Evolutionary conservation across 176 grass and related monocot species (phyloP).

Genomic region (Triticum aestivum): DNA sequence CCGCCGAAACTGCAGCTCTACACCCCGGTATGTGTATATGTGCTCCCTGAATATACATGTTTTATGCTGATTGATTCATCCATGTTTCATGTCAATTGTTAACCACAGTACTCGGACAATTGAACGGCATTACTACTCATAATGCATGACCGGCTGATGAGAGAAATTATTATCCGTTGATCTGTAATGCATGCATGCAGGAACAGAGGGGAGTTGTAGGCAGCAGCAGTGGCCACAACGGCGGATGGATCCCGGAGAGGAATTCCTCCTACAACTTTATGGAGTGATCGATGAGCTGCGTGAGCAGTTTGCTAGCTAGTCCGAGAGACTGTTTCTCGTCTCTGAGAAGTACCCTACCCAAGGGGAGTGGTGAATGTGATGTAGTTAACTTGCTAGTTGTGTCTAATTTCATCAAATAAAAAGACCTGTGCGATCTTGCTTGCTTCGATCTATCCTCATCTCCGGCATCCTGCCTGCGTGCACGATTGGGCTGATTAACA

Average conservation of each 20-base stretch:
- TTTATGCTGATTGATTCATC: too few relatives aligned
- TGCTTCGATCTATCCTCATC: neutral
- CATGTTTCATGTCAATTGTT: too few relatives aligned
- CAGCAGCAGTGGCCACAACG: conserved; percentile 28
- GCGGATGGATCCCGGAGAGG: conserved; percentile 40
- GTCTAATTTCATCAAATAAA: conserved; percentile 36
- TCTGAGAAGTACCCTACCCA: neutral
- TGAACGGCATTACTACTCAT: neutral
- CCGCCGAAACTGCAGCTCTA: conserved; percentile 48
- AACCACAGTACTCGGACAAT: neutral
- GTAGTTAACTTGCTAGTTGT: conserved; percentile 29
- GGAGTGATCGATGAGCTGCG: conserved; percentile 34
- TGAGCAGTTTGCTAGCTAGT: neutral
- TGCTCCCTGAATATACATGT: neutral
- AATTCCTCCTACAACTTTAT: conserved; percentile 50
- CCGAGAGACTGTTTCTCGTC: conserved; percentile 1
- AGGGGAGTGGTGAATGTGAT: conserved; percentile 1
- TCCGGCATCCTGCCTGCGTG: neutral
- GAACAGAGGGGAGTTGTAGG: conserved; percentile 48
- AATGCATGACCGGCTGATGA: neutral
- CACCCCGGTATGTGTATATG: conserved; percentile 16
- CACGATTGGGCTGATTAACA: neutral
- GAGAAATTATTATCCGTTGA: neutral
- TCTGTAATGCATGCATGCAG: conserved; percentile 27
- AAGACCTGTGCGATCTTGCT: neutral